These are phyloP conservation scores for Malassezia obtusa DNA, from an alignment of 1,284 basidiomycete species.

Conservation along the genomic window DNA sequence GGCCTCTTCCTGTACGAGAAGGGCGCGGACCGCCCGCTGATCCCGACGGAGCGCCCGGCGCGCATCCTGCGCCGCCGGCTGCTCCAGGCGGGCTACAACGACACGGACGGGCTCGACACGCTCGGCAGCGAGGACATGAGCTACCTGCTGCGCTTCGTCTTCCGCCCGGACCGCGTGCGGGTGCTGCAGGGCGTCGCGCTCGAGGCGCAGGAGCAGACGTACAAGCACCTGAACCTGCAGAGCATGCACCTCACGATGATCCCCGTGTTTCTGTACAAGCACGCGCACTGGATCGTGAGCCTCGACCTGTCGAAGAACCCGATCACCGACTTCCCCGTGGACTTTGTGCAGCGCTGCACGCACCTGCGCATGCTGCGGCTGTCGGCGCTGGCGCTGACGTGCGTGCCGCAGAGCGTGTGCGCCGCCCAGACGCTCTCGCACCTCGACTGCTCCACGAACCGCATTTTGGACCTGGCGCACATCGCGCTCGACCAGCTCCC, in stretches of 20 bases:
- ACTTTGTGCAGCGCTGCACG: slow-evolving; percentile 86
- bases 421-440: slow-evolving; percentile 66
- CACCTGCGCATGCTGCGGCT: slow-evolving; percentile 74
- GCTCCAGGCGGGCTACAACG: slow-evolving; percentile 80
- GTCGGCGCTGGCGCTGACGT: slow-evolving; percentile 89
- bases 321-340: slow-evolving; percentile 87
- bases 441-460: slow-evolving; percentile 85
- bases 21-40: slow-evolving; percentile 40
- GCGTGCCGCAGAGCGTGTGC: slow-evolving; percentile 74
- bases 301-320: slow-evolving; percentile 90
- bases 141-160: slow-evolving; percentile 78
- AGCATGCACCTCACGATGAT: slow-evolving; percentile 76
- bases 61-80: slow-evolving; percentile 73
- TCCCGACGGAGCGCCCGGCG: slow-evolving; percentile 69
- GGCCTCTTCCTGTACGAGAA: slow-evolving; percentile 46
- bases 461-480: slow-evolving; percentile 79
- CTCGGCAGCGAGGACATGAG: slow-evolving; percentile 72
- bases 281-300: slow-evolving; percentile 73
- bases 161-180: slow-evolving; percentile 57
- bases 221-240: slow-evolving; percentile 74
- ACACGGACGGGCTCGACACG: slow-evolving; percentile 68
- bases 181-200: slow-evolving; percentile 35
- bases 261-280: slow-evolving; percentile 75
- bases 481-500: slow-evolving; percentile 70
- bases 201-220: slow-evolving; percentile 49